Percentiles rank a stretch among this genome's conserved stretches.
Evolutionary conservation across 441 rosid species (phyloP).

Genomic region (Pelargonium citronellum): DNA sequence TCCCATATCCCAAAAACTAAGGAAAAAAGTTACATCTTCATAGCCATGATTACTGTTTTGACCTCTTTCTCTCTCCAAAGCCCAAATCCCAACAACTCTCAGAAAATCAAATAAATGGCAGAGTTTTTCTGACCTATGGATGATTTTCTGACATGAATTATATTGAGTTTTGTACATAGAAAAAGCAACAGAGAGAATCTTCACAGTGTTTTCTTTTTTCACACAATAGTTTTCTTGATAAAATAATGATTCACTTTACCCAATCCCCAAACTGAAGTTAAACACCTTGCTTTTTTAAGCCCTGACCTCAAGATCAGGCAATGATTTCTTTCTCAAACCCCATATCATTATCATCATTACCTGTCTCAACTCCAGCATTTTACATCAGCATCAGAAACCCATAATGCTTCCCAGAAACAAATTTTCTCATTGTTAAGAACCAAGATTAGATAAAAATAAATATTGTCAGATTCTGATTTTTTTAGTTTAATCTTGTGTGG

Average conservation of each 20-base stretch:
- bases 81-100: constrained; percentile 55
- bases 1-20: constrained; percentile 33
- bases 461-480: background rate
- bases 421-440: constrained; percentile 19
- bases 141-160: constrained; percentile 44
- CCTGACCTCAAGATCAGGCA: background rate
- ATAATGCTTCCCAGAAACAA: constrained; percentile 22
- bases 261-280: constrained; percentile 41
- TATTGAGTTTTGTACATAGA: constrained; percentile 16
- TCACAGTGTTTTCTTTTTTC: constrained; percentile 23
- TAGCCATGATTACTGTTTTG: constrained; percentile 28
- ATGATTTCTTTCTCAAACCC: constrained; percentile 13
- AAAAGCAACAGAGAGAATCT: constrained; percentile 37
- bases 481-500: constrained; percentile 18
- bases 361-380: constrained; percentile 19
- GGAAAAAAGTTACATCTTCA: constrained; percentile 36
- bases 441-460: background rate
- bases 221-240: constrained; percentile 9
- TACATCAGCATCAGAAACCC: constrained; percentile 23
- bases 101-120: constrained; percentile 37
- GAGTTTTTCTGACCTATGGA: constrained; percentile 32
- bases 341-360: constrained; percentile 24
- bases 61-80: constrained; percentile 20
- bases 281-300: constrained; percentile 15
- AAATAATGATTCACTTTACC: constrained; percentile 32